Evolutionary conservation across 495 filamentous ascomycete genomes (phyloP), one percentile per base, ranked within the genome.

Genomic region (Letharia columbiana): DNA sequence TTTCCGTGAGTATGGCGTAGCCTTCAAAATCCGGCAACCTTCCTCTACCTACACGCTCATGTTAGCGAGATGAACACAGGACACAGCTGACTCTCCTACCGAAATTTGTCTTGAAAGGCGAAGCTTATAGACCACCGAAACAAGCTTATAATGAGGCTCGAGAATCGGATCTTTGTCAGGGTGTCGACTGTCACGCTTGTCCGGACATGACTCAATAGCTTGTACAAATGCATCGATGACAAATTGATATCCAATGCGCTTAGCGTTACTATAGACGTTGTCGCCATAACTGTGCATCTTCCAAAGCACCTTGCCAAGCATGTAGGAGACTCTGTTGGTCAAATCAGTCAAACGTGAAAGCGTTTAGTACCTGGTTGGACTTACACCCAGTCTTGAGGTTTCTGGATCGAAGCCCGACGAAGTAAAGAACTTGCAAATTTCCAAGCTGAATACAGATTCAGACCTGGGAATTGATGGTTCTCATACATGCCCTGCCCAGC

Each of bases 101-200:
- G 67, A 67, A 63, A 81, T 68, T 8, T 67, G 69, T 44, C 60
- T 70, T 13, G 69, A 63, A 17, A 69, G 73, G 11, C 95, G 89
- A 7, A 96, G 79, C 73, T 98, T 98, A 75, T 96, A 86, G 15
- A 91, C 80, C 61, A 94, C 80, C 18, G 91, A 93, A 37, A 96
- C 82, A 39, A 98, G 87, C 76, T 97, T 98, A 77, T 96, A 98
- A 72, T 97, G 92, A 18, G 94, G 95, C 74, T 98, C 94, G 35
- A 99, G 84, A 31, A 95, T 89, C 0, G 91, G 92, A 67, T 98
- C 91, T 64, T 83, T 82, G 33, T 70, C 70, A n/a, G 68, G 68
- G 59, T 72, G 70, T 35, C 88, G 80, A 18, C 85, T 87, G 69
- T 94, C 87, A 62, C 83, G 88, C 31, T 87, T 89, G 69, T 91